phyloP scores from a whole-genome alignment of 2,329 filamentous ascomycete species.

The Blastomyces percursus region DNA sequence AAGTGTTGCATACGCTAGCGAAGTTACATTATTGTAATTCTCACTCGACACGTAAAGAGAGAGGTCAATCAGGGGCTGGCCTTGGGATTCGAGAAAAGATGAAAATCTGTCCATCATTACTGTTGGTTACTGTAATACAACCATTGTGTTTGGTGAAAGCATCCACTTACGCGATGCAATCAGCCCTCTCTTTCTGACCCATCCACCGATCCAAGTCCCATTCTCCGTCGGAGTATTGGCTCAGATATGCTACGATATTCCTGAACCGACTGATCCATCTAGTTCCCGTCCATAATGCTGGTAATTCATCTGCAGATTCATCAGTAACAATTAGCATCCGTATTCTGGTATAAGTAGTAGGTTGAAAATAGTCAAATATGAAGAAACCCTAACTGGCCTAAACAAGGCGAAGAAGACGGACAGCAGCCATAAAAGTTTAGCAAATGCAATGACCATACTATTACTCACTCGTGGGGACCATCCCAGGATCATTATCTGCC shows the following conservation, averaged over 20 bases:
- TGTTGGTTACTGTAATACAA: background rate
- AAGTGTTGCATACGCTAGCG: constrained; percentile 67
- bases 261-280: constrained; percentile 44
- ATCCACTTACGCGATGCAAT: constrained; percentile 40
- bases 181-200: constrained; percentile 34
- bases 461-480: constrained; percentile 58
- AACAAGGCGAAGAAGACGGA: background rate
- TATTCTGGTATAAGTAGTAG: background rate
- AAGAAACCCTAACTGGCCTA: background rate
- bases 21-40: constrained; percentile 69
- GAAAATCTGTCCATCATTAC: constrained; percentile 29
- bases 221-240: constrained; percentile 35
- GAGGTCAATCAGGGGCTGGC: constrained; percentile 69
- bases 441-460: constrained; percentile 7
- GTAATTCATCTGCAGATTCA: constrained; percentile 41
- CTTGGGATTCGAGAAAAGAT: constrained; percentile 62
- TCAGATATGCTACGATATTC: constrained; percentile 44
- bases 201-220: constrained; percentile 40
- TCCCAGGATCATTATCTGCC: constrained; percentile 59
- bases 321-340: background rate
- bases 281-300: constrained; percentile 45
- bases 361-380: background rate
- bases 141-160: background rate
- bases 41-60: constrained; percentile 81
- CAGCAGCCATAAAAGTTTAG: background rate